Conservation (phyloP, 2,329 filamentous ascomycete species). For the Phyllosticta capitalensis region DNA sequence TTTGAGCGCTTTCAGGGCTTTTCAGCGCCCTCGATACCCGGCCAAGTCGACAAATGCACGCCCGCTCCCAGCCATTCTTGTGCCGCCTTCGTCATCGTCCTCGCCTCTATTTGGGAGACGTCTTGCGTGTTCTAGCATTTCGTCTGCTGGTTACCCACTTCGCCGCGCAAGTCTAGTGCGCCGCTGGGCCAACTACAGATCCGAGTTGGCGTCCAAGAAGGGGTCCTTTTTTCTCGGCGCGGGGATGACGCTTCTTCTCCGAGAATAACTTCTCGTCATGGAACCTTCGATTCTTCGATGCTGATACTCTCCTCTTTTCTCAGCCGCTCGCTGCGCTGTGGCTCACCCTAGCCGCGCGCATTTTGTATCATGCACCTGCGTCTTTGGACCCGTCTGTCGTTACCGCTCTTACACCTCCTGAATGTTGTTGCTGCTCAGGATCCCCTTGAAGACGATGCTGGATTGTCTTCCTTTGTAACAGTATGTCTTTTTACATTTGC, state of each 20-base stretch:
- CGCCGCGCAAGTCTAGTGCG: background rate
- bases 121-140: background rate
- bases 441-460: slow-evolving; percentile 1
- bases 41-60: background rate
- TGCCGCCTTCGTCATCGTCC: background rate
- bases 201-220: background rate
- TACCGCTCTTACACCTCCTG: background rate
- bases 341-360: background rate
- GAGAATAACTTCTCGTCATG: background rate
- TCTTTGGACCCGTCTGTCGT: background rate
- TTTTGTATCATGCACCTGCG: background rate
- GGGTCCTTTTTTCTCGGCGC: background rate
- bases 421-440: background rate
- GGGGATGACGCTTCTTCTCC: background rate
- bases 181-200: background rate
- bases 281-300: background rate
- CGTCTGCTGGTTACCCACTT: background rate
- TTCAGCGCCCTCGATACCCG: background rate
- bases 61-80: background rate
- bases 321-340: background rate
- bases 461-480: slow-evolving; percentile 4
- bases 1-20: background rate
- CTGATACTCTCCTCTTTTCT: background rate
- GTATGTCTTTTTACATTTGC: slow-evolving; percentile 1
- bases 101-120: background rate